Conservation (phyloP, 352 stramenopile species). For the Globisporangium sylvaticum region DNA sequence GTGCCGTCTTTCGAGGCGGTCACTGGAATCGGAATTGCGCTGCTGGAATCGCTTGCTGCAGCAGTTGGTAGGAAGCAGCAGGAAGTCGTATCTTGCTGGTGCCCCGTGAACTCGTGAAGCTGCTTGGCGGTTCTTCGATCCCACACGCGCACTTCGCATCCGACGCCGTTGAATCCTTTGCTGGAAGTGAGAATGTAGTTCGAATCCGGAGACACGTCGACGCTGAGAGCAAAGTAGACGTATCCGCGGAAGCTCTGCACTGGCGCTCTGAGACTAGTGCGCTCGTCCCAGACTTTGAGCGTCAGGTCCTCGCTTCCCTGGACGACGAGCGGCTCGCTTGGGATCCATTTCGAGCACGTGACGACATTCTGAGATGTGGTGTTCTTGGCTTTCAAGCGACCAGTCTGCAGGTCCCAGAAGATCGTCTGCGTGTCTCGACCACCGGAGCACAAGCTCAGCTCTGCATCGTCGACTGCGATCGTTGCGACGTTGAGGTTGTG, state of each 20-base stretch:
- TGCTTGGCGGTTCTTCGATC: conserved; percentile 66
- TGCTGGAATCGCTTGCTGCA: conserved; percentile 1
- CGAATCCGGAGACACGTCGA: conserved; percentile 47
- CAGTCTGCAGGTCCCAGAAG: conserved; percentile 69
- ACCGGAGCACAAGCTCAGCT: conserved; percentile 67
- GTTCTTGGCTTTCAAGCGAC: conserved; percentile 46
- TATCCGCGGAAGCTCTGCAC: conserved; percentile 60
- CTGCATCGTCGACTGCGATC: conserved; percentile 44
- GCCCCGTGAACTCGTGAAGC: conserved; percentile 49
- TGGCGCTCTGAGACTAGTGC: conserved; percentile 41
- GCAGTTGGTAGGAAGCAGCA: conserved; percentile 57
- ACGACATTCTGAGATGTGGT: conserved; percentile 81
- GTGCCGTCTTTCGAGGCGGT: conserved; percentile 80
- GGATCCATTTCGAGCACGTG: conserved; percentile 82
- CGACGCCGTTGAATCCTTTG: conserved; percentile 84
- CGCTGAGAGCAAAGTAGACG: conserved; percentile 75
- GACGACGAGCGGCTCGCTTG: conserved; percentile 47
- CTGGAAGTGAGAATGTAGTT: conserved; percentile 77
- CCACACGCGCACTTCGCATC: conserved; percentile 74
- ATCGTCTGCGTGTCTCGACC: conserved; percentile 80
- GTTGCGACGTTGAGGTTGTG: conserved; percentile 75
- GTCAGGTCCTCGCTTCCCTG: conserved; percentile 82
- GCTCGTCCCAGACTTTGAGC: conserved; percentile 77
- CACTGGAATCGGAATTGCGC: conserved; percentile 29
- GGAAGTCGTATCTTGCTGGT: conserved; percentile 71